Base-by-base conservation (phyloP, 176 grass and related monocot genomes). In the Eleusine coracana region DNA sequence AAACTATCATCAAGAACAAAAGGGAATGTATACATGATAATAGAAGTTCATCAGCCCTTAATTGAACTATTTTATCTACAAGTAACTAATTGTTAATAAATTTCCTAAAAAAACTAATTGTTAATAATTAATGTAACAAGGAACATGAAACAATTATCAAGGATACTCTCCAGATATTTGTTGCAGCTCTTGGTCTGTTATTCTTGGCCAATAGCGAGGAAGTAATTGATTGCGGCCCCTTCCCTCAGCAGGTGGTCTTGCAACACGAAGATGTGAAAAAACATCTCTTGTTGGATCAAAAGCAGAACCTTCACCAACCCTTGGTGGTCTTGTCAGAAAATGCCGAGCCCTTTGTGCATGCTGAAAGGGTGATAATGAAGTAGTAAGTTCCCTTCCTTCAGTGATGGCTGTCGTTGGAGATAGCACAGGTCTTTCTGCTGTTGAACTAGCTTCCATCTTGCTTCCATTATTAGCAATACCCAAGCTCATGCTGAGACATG, bases 141-240 rank as follows among this genome's bases (percentile, higher is more conserved):
- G 29, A 61, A 83, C 62, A 64, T 80, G 3, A 76, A 20, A 58
- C 23, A 28, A 63, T 79, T 36, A 68, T 68, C 10, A 87, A 90
- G 93, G 97, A 99, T 99, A 99, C 97, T 96, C 97, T 94, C 97
- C 97, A 77, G 97, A 99, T 85, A 99, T 99, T 92, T 99, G 97
- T 17, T 99, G 97, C 81, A 99, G 87, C 77, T 99, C 97, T 87
- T 99, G 93, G 73, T 99, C 97, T 21, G 97, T 99, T 85, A 99
- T 99, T 90, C 97, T 94, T 42, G 97, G 97, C 97, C 97, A 99
- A 88, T 99, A 99, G 27, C 97, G 85, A 20, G 97, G 97, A 82
- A 99, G 97, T 74, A 99, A 88, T 27, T 99, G 97, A 86, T 92
- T 99, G 80, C 93, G 93, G 1, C 91, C 92, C 76, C 92, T 85